Base-by-base conservation (phyloP, 2,329 filamentous ascomycete genomes). In the Paecilomyces variotii region DNA sequence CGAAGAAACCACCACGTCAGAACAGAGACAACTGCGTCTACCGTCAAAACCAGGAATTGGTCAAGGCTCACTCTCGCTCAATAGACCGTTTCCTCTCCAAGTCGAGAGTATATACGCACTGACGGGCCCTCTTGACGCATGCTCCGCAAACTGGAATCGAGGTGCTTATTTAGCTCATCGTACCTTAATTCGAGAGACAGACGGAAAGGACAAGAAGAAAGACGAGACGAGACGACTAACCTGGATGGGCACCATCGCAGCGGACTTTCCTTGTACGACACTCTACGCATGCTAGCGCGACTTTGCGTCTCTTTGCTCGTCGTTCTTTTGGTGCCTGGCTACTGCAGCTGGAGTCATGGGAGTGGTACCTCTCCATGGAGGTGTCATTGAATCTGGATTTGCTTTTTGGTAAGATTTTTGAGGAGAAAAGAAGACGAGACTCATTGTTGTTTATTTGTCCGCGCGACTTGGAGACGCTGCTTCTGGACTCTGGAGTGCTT, bases 251-350 rank as follows among this genome's bases (percentile, higher is more conserved):
- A 14, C 65, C 76, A 58, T 79, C 76, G 49, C 76, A 79, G 54
- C 75, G 74, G 52, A 78, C 68, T 63, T 79, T 79, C 57, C 72
- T 73, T 3, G 62, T 61, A 10, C 77, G 72, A 59, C 77, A 79
- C 4, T 70, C 71, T 54, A 78, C 72, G 59, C 77, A 79, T 2
- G 77, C 77, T 9, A 78, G 68, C 32, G 76, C 69, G 26, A 79
- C 76, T 60, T 78, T 79, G 56, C 76, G 70, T n/a, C 76, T 68
- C 60, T 78, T 79, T 12, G 14, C 5, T 26, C 25, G 50, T 28
- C 50, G 19, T 52, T 52, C 39, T 2, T 45, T 24, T 52, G 50
- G 50, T 1, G 3, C 50, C 12, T 27, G 25, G 27, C 11, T n/a
- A 28, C 25, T 28, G 14, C 9, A 24, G 50, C 50, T 28, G 27